Evolutionary conservation across 352 stramenopile genomes (phyloP), one percentile per base, ranked within the genome.

Genomic region (Phytophthora litchii): DNA sequence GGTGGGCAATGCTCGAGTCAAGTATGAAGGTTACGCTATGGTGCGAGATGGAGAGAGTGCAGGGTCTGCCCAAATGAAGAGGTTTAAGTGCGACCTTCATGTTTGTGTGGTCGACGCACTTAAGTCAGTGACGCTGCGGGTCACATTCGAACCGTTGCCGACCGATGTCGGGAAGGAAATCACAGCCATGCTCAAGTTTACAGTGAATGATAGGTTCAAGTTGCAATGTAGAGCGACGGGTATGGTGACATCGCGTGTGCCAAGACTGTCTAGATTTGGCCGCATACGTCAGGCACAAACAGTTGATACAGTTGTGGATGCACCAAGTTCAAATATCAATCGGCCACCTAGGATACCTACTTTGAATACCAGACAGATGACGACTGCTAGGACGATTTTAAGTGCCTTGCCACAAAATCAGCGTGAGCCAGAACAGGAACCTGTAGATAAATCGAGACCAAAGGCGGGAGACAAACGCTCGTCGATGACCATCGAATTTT

Each of bases 1-100:
- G 16, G 25, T 71, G 19, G 73, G 77, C 19, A 86, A 83, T 45
- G 81, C 76, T 7, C 75, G 80, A 17, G 60, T 94, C 38, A 86
- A 90, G 44, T 88, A 88, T 43, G 81, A 91, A 56, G 81, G 83
- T 7, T 88, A 85, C 59, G 16, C 57, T 2, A 62, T 91, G 14
- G 41, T 68, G n/a, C 67, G 32, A 8, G 59, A 40, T 11, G 54
- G 31, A 34, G 37, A 58, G 1, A 38, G 46, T 19, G 11, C 23
- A 1, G 23, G 23, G 23, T 37, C 55, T 16, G 25, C 52, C 6
- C 44, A 58, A 37, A 64, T 55, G 4, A 73, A 70, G 32, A 73
- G 83, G 5, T 90, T 92, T 57, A 88, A 84, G 40, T 92, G 83
- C 52, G 83, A 92, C 43, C 29, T 92, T 9, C 76, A 90, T 41